These are phyloP conservation scores for Macadamia tetraphylla DNA, from an alignment of 164 flowering plant genomes.

Conservation along the genomic window DNA sequence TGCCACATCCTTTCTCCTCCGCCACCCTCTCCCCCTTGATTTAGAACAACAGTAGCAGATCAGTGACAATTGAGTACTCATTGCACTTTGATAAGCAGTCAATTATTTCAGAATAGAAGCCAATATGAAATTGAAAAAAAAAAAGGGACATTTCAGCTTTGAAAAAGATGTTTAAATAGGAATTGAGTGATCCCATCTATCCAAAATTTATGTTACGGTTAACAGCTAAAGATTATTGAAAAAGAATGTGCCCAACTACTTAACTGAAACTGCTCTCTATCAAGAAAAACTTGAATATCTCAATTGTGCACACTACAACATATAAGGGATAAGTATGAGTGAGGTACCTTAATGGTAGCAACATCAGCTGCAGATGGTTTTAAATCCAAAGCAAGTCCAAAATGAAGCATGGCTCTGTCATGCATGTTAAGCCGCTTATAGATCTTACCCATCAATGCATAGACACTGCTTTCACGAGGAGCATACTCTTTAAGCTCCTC, in stretches of 20 bases:
- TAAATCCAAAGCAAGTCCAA: constrained; percentile 86
- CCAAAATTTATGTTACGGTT: too few relatives aligned
- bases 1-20: too few relatives aligned
- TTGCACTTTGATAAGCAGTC: too few relatives aligned
- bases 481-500: constrained; percentile 90
- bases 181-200: too few relatives aligned
- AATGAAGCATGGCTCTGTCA: constrained; percentile 91
- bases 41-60: too few relatives aligned
- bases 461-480: constrained; percentile 91
- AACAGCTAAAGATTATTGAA: too few relatives aligned
- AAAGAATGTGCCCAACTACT: not conserved
- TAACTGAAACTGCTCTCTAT: not conserved
- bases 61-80: too few relatives aligned
- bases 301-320: not conserved
- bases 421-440: constrained; percentile 65
- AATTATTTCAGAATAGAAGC: too few relatives aligned
- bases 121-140: too few relatives aligned
- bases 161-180: too few relatives aligned
- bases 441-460: constrained; percentile 95
- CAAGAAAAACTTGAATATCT: not conserved
- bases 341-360: constrained; percentile 85
- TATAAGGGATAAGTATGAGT: not conserved
- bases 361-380: constrained; percentile 97
- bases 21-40: too few relatives aligned
- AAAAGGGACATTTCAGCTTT: too few relatives aligned